Conservation (phyloP, 495 filamentous ascomycete species). For the Talaromyces ruber region DNA sequence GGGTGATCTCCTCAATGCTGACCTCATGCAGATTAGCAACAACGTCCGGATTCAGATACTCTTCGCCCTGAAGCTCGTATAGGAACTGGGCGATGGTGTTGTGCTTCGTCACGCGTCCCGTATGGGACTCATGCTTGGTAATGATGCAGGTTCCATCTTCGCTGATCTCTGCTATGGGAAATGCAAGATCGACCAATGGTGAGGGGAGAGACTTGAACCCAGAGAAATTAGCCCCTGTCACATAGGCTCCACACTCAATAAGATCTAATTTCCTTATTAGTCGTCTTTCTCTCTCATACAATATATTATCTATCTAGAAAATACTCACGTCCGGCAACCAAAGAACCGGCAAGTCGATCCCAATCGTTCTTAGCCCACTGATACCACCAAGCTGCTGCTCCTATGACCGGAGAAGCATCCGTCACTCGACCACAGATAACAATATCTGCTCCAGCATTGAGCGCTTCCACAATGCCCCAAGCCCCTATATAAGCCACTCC, state of each 20-base stretch:
- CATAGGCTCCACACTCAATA: conserved; percentile 36
- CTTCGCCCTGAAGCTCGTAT: conserved; percentile 45
- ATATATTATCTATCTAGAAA: not conserved
- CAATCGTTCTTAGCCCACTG: conserved; percentile 18
- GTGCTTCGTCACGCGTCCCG: conserved; percentile 18
- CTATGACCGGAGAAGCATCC: conserved; percentile 34
- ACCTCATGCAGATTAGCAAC: conserved; percentile 28
- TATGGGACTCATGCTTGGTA: conserved; percentile 2
- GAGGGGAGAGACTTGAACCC: conserved; percentile 29
- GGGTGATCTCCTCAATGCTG: conserved; percentile 20
- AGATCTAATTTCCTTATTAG: conserved; percentile 11
- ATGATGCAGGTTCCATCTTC: conserved; percentile 22
- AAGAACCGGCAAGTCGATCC: conserved; percentile 24
- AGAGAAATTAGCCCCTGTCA: conserved; percentile 36
- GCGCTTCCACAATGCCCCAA: conserved; percentile 25
- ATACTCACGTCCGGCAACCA: conserved; percentile 25
- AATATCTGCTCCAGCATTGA: conserved; percentile 36
- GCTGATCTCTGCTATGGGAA: conserved; percentile 38
- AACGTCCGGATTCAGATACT: conserved; percentile 40
- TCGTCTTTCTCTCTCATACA: no score
- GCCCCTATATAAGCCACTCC: conserved; percentile 24
- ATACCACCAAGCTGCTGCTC: conserved; percentile 31
- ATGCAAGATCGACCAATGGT: conserved; percentile 15
- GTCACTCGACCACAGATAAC: conserved; percentile 36
- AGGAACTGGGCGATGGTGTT: conserved; percentile 37